A percentile compares a stretch with the other conserved stretches of the same genome.
These are phyloP conservation scores for Taxawa tesnikishii DNA, from an alignment of 2,329 filamentous ascomycete species.

Conservation along the genomic window DNA sequence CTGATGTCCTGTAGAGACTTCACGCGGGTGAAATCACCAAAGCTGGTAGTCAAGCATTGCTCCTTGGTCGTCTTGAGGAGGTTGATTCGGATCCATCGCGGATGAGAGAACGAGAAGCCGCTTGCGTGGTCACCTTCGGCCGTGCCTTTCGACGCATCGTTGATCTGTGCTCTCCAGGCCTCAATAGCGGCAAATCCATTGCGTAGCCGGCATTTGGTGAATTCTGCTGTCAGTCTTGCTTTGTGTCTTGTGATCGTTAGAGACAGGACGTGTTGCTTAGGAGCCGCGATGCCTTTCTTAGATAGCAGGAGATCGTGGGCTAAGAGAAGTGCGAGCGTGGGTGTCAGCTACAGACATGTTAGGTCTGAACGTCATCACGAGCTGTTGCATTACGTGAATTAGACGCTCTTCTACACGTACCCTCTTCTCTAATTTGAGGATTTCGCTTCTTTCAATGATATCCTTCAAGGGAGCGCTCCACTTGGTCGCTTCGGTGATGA, in stretches of 20 bases:
- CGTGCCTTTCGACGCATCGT: constrained; percentile 23
- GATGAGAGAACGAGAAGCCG: constrained; percentile 41
- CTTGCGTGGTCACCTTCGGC: constrained; percentile 24
- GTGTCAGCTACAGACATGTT: constrained; percentile 52
- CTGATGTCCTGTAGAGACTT: constrained; percentile 42
- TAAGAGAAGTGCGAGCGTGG: constrained; percentile 66
- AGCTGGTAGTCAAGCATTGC: constrained; percentile 63
- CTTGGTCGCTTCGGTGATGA: constrained; percentile 78
- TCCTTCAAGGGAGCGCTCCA: constrained; percentile 81
- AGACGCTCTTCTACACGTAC: constrained; percentile 35
- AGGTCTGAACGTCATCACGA: not conserved
- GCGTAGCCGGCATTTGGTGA: constrained; percentile 66
- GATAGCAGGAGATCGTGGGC: constrained; percentile 76
- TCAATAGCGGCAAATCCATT: constrained; percentile 58
- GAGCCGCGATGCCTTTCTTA: constrained; percentile 71
- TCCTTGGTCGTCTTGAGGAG: constrained; percentile 58
- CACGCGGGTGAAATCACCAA: constrained; percentile 50
- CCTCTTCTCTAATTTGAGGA: constrained; percentile 75
- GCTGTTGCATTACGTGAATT: not conserved
- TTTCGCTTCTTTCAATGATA: constrained; percentile 68
- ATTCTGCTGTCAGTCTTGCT: constrained; percentile 65
- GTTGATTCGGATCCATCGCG: constrained; percentile 90
- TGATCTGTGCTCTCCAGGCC: constrained; percentile 48
- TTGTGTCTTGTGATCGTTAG: constrained; percentile 69
- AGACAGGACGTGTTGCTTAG: constrained; percentile 65